Evolutionary conservation across 257 asterid genomes (phyloP).

Genomic region (Cinchona pubescens): DNA sequence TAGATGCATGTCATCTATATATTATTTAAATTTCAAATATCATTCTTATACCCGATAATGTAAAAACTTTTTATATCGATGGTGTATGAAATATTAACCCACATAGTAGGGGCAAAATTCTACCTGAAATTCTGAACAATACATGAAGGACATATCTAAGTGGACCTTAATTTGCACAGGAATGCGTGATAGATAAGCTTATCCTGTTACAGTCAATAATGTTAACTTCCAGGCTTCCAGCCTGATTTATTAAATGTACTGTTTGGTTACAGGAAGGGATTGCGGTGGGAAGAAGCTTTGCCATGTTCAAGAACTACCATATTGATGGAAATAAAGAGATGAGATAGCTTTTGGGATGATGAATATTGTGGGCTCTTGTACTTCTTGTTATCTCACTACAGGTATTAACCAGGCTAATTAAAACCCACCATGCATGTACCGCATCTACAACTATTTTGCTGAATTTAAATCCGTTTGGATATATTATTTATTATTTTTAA

Average conservation of each 20-base stretch:
- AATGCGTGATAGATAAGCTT: background rate
- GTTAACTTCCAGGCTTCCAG: background rate
- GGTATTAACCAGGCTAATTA: slow-evolving; percentile 38
- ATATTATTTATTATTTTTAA: too few species aligned
- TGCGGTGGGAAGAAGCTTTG: slow-evolving; percentile 95
- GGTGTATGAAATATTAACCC: too few species aligned
- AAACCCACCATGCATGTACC: background rate
- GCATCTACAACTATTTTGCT: background rate
- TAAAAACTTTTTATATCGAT: too few species aligned
- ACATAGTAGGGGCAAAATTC: background rate
- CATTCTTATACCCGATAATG: too few species aligned
- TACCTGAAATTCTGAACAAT: too few species aligned
- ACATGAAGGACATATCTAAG: background rate
- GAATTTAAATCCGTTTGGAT: too few species aligned
- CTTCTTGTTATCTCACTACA: slow-evolving; percentile 88
- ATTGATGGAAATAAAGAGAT: slow-evolving; percentile 97
- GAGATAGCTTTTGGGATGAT: slow-evolving; percentile 92
- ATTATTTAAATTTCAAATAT: too few species aligned
- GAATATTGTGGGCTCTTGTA: slow-evolving; percentile 91
- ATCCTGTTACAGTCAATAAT: background rate
- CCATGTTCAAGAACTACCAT: slow-evolving; percentile 86
- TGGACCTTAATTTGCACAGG: background rate
- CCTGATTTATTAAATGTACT: background rate
- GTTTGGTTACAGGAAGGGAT: slow-evolving; percentile 72
- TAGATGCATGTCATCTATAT: too few species aligned